Base-by-base conservation (phyloP, 768 basidiomycete species). In the Suillus hirtellus region DNA sequence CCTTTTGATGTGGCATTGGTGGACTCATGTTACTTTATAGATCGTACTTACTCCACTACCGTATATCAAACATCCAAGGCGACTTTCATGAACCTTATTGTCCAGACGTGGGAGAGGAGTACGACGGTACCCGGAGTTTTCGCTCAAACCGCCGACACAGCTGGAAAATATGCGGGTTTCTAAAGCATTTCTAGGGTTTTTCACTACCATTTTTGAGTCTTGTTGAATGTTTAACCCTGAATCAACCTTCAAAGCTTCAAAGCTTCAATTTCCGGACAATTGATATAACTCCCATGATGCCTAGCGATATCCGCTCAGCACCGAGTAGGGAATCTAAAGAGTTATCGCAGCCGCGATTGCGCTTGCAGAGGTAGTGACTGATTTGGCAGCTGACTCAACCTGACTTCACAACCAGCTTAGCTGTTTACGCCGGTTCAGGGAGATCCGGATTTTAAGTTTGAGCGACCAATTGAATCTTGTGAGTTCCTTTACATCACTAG, bases 31-130 rank as follows among this genome's bases (percentile, higher is more conserved):
- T 60, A 47, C 38, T 31, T 60, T 60, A 61, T 60, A 38, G 31
- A 49, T 61, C 59, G 59, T 61, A 50, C 49, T 52, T 63, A 60
- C 40, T 60, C 46, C 59, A 61, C 55, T 59, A 59, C 21, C 40
- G 35, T 62, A 44, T 24, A 35, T 44, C 38, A n/a, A 38, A 37
- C 54, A 21, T 55, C 55, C 40, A 38, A 40, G 40, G 6, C 34
- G 52, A 53, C 34, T 19, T 27, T 17, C 40, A 10, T 56, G 54
- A 56, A 58, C 31, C 11, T 58, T 27, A 31, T 19, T 42, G 40
- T 19, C 11, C 56, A 58, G 10, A 40, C 15, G 24, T 58, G 54
- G 21, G 37, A 56, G 38, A 42, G 40, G 38, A 38, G 14, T 55
- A 10, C 21, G 19, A 19, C 31, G 19, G 52, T 40, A 14, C 37